Percentiles rank a stretch among this genome's conserved stretches.
Evolutionary conservation across 78 protist genomes (phyloP).

Genomic region (Dictyostelium brefeldianum): DNA sequence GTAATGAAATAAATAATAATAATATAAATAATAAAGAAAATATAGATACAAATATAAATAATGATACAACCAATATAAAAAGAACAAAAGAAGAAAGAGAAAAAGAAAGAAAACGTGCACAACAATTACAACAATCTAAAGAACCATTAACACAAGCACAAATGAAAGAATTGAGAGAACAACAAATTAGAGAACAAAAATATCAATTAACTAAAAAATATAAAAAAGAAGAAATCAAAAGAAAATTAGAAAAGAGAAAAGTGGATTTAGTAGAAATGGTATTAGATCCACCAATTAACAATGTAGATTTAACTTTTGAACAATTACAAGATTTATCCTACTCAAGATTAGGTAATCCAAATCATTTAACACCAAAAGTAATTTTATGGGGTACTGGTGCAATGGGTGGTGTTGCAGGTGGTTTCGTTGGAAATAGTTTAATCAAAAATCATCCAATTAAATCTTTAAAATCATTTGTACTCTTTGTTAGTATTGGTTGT

Average conservation of each 20-base stretch:
- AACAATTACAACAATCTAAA: background rate
- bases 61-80: background rate
- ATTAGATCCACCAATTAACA: background rate
- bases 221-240: background rate
- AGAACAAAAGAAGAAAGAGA: background rate
- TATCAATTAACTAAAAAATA: background rate
- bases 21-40: background rate
- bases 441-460: background rate
- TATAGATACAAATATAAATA: background rate
- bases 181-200: background rate
- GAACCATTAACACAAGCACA: background rate
- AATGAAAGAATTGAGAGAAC: background rate
- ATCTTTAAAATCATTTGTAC: background rate
- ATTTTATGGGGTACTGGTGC: background rate
- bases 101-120: background rate
- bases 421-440: constrained; percentile 4
- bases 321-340: too few relatives aligned
- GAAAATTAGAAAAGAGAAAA: background rate
- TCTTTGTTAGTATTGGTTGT: background rate
- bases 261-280: background rate
- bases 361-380: background rate
- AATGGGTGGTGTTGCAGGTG: background rate
- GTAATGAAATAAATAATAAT: too few relatives aligned
- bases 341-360: too few relatives aligned
- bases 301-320: background rate